phyloP scores from a whole-genome alignment of 768 basidiomycete species.

The Naganishia kalamii region DNA sequence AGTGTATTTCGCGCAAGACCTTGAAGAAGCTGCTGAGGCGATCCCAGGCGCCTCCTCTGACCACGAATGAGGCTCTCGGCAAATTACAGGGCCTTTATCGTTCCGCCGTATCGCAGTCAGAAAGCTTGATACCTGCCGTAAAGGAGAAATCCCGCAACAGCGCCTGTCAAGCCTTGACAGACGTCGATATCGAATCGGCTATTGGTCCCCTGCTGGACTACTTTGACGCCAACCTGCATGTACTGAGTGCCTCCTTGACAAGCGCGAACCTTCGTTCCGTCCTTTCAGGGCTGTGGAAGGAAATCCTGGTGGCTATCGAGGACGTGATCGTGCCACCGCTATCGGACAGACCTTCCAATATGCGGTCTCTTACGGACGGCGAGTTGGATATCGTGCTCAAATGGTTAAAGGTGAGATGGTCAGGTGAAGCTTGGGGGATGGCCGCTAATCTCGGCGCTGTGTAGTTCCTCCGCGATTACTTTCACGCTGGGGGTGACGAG shows the following conservation, averaged over 20 bases:
- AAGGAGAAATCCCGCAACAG: constrained; percentile 21
- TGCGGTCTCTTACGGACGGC: constrained; percentile 88
- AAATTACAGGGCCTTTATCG: constrained; percentile 76
- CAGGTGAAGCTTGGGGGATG: not conserved
- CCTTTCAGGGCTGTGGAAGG: constrained; percentile 92
- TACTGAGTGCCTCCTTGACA: constrained; percentile 79
- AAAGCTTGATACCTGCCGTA: constrained; percentile 35
- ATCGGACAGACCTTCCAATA: constrained; percentile 73
- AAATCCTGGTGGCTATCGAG: constrained; percentile 78
- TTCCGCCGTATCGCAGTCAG: constrained; percentile 52
- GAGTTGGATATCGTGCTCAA: constrained; percentile 99
- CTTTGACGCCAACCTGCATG: constrained; percentile 86
- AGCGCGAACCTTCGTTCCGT: constrained; percentile 80
- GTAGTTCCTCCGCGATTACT: constrained; percentile 89
- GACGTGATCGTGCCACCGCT: constrained; percentile 83
- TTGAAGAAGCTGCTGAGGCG: constrained; percentile 36
- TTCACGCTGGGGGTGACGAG: constrained; percentile 88
- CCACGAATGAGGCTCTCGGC: constrained; percentile 80
- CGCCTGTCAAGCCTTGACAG: constrained; percentile 55
- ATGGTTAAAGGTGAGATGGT: constrained; percentile 69
- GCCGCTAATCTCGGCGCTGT: constrained; percentile 9
- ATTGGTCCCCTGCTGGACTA: constrained; percentile 90
- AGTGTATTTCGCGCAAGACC: constrained; percentile 66
- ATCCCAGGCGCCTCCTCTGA: constrained; percentile 53
- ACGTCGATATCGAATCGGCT: constrained; percentile 88